phyloP scores from a whole-genome alignment of 495 filamentous ascomycete species.

The Mycothermus thermophilus region DNA sequence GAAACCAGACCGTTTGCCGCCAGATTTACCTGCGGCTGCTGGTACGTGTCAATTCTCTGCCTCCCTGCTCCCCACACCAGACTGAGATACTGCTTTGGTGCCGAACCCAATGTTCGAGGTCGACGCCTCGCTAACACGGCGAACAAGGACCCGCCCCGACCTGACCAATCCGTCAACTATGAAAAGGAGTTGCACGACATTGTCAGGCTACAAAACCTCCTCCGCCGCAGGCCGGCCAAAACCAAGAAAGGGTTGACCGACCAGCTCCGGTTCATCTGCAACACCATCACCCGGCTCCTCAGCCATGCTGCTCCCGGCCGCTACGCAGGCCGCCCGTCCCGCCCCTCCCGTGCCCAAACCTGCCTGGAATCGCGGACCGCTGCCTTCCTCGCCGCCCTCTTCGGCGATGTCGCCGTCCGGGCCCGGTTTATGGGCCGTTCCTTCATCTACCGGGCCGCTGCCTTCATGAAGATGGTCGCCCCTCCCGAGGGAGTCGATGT shows the following conservation, averaged over 20 bases:
- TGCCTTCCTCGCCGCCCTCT: conserved; percentile 31
- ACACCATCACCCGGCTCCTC: conserved; percentile 23
- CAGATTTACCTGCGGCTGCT: conserved; percentile 38
- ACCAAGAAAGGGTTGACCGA: not conserved
- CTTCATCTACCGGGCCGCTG: conserved; percentile 37
- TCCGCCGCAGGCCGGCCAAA: not conserved
- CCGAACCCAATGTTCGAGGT: too few species aligned
- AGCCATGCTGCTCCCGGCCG: conserved; percentile 18
- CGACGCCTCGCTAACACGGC: too few species aligned
- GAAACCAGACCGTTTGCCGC: conserved; percentile 39
- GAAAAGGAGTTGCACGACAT: conserved; percentile 34
- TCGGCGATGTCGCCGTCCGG: conserved; percentile 23
- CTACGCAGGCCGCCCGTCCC: too few species aligned
- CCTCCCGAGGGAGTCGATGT: too few species aligned
- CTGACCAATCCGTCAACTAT: conserved; percentile 33
- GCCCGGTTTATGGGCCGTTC: conserved; percentile 37
- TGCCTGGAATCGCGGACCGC: conserved; percentile 31
- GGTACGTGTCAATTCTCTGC: conserved; percentile 14
- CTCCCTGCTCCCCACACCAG: too few species aligned
- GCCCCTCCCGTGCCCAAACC: conserved; percentile 9
- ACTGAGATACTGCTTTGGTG: too few species aligned
- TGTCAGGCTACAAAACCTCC: conserved; percentile 32
- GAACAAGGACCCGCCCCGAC: conserved; percentile 23
- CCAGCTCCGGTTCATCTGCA: conserved; percentile 24
- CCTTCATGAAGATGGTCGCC: not conserved